Conservation (phyloP, 192 early-diverging fungal genomes). For the Phycomyces blakesleeanus region DNA sequence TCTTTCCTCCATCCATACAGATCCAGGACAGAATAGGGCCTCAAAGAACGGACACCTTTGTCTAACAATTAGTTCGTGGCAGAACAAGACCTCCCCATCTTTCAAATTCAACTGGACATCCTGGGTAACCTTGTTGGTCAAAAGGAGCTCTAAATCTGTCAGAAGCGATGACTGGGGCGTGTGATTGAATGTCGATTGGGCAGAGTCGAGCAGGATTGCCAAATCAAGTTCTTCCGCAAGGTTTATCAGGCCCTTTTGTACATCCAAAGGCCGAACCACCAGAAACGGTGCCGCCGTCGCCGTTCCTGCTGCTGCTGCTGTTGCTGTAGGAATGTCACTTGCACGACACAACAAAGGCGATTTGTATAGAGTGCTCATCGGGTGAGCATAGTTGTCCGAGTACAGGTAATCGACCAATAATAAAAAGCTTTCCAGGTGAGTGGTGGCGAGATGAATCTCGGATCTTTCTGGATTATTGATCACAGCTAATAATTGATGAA, state of each 20-base stretch:
- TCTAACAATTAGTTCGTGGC: slow-evolving; percentile 49
- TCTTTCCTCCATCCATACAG: slow-evolving; percentile 47
- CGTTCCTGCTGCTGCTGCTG: too few relatives aligned
- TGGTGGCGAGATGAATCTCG: slow-evolving; percentile 16
- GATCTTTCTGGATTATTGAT: background rate
- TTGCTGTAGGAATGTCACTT: background rate
- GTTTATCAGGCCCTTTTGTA: slow-evolving; percentile 38
- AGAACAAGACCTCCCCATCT: slow-evolving; percentile 29
- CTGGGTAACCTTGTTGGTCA: background rate
- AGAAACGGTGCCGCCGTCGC: too few relatives aligned
- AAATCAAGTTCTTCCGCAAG: slow-evolving; percentile 33
- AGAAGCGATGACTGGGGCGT: slow-evolving; percentile 28
- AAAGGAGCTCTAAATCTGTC: slow-evolving; percentile 22
- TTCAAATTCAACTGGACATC: slow-evolving; percentile 8
- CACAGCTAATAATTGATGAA: background rate
- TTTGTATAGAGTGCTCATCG: slow-evolving; percentile 34
- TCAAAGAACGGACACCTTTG: slow-evolving; percentile 65
- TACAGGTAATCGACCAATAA: slow-evolving; percentile 54
- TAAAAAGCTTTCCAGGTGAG: slow-evolving; percentile 32
- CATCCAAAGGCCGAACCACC: background rate
- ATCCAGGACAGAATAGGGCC: slow-evolving; percentile 47
- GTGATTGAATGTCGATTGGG: slow-evolving; percentile 38
- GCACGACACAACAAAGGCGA: slow-evolving; percentile 2
- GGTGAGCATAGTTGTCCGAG: slow-evolving; percentile 42
- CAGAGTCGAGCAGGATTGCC: slow-evolving; percentile 37